Conservation (phyloP, 495 filamentous ascomycete species). For the Neurospora sp. region DNA sequence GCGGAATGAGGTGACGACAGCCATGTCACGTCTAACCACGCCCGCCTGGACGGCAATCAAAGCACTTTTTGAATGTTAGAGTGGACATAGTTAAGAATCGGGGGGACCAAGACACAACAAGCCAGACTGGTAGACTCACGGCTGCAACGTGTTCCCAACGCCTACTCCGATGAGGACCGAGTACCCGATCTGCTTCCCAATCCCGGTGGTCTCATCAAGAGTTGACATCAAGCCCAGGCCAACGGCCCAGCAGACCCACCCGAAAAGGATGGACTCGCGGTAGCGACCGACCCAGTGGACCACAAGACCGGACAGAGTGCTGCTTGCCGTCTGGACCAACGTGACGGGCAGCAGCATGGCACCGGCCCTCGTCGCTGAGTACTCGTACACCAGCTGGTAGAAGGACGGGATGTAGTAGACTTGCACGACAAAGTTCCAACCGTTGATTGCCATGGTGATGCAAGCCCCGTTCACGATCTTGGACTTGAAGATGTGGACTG, state of each 20-base stretch:
- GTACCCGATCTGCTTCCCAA: slow-evolving; percentile 46
- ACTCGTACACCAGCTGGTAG: slow-evolving; percentile 44
- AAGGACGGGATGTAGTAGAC: slow-evolving; percentile 47
- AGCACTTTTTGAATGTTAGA: slow-evolving; percentile 10
- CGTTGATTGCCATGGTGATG: slow-evolving; percentile 45
- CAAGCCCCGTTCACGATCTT: slow-evolving; percentile 42
- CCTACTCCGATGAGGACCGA: slow-evolving; percentile 40
- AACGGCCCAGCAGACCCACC: slow-evolving; percentile 43
- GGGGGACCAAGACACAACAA: neutral
- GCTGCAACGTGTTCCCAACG: slow-evolving; percentile 44
- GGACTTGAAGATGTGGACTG: slow-evolving; percentile 40
- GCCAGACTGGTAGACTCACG: slow-evolving; percentile 16
- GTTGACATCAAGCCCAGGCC: slow-evolving; percentile 45
- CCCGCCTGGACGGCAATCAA: slow-evolving; percentile 44
- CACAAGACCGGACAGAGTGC: slow-evolving; percentile 41
- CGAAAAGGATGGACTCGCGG: slow-evolving; percentile 40
- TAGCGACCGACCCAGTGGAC: slow-evolving; percentile 45
- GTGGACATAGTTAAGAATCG: neutral
- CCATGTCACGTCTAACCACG: slow-evolving; percentile 43
- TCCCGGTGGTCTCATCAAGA: slow-evolving; percentile 34
- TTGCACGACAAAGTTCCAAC: slow-evolving; percentile 46
- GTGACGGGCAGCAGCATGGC: slow-evolving; percentile 45
- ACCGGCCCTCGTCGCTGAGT: slow-evolving; percentile 39
- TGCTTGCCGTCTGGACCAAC: slow-evolving; percentile 39
- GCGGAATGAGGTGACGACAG: slow-evolving; percentile 42